A percentile compares a stretch with the other conserved stretches of the same genome.
These are phyloP conservation scores for Butyriboletus loyo DNA, from an alignment of 768 basidiomycete genomes.

Conservation along the genomic window DNA sequence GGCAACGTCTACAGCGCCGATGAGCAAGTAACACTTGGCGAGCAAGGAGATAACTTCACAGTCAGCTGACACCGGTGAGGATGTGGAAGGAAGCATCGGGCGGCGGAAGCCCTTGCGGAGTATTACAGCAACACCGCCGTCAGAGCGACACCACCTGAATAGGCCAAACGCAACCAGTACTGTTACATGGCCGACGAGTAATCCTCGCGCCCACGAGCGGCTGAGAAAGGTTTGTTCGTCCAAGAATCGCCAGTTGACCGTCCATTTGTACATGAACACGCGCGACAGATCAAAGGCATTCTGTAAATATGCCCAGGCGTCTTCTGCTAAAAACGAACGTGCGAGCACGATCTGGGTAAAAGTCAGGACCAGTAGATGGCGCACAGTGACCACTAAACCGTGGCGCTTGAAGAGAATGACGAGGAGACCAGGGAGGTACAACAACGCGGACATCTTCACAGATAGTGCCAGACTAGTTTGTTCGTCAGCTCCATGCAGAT, in stretches of 20 bases:
- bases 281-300: conserved; percentile 86
- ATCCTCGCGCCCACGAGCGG: conserved; percentile 50
- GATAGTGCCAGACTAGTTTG: conserved; percentile 57
- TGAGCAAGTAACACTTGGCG: conserved; percentile 12
- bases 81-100: conserved; percentile 49
- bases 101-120: conserved; percentile 50
- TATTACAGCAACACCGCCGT: conserved; percentile 64
- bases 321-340: conserved; percentile 61
- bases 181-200: conserved; percentile 66
- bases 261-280: conserved; percentile 93
- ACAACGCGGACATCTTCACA: conserved; percentile 90
- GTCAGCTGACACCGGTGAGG: conserved; percentile 50
- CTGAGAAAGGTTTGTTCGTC: conserved; percentile 75
- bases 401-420: conserved; percentile 75
- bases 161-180: conserved; percentile 64
- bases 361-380: conserved; percentile 42
- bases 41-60: conserved; percentile 45
- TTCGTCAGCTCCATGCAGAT: not conserved
- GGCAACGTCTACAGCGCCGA: conserved; percentile 56
- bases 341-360: conserved; percentile 59
- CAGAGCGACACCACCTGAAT: conserved; percentile 69
- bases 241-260: conserved; percentile 95
- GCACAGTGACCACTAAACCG: conserved; percentile 52
- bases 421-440: conserved; percentile 87
- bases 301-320: conserved; percentile 62